A percentile compares a stretch with the other conserved stretches of the same genome.
These are phyloP conservation scores for Saraca asoca DNA, from an alignment of 331 rosid genomes.

Conservation along the genomic window DNA sequence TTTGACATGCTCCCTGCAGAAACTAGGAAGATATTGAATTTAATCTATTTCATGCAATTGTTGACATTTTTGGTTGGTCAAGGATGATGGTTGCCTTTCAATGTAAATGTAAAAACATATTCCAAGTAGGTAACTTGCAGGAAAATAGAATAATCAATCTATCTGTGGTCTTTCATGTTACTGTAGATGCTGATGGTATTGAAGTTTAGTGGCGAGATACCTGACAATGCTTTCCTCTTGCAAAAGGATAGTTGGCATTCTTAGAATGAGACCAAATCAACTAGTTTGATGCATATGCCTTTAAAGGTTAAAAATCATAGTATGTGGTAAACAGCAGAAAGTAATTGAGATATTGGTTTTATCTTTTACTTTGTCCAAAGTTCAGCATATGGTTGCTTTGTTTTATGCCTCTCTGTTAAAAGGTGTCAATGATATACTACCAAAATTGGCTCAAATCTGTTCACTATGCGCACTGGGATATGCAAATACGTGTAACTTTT, in stretches of 20 bases:
- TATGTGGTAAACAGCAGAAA: not conserved
- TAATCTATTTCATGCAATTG: conserved; percentile 4
- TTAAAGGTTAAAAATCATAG: conserved; percentile 1
- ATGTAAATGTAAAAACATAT: conserved; percentile 20
- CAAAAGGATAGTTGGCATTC: not conserved
- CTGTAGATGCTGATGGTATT: no score
- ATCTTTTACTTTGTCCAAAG: not conserved
- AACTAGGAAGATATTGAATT: not conserved
- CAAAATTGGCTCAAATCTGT: conserved; percentile 7
- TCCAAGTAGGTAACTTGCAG: conserved; percentile 8
- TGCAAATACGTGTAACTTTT: conserved; percentile 25
- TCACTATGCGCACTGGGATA: not conserved
- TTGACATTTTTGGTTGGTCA: not conserved
- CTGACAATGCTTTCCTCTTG: not conserved
- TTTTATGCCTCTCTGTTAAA: no score
- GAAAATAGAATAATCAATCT: conserved; percentile 19
- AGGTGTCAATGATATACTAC: not conserved
- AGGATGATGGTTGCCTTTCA: conserved; percentile 22
- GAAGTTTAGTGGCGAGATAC: not conserved
- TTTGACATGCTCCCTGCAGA: conserved; percentile 2
- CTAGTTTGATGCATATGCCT: not conserved
- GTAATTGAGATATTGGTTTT: not conserved
- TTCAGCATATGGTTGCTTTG: no score
- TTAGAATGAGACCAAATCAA: not conserved
- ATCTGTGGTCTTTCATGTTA: conserved; percentile 7